A percentile compares a stretch with the other conserved stretches of the same genome.
Conservation (phyloP, 306 rosid species). For the Bauhinia variegata region DNA sequence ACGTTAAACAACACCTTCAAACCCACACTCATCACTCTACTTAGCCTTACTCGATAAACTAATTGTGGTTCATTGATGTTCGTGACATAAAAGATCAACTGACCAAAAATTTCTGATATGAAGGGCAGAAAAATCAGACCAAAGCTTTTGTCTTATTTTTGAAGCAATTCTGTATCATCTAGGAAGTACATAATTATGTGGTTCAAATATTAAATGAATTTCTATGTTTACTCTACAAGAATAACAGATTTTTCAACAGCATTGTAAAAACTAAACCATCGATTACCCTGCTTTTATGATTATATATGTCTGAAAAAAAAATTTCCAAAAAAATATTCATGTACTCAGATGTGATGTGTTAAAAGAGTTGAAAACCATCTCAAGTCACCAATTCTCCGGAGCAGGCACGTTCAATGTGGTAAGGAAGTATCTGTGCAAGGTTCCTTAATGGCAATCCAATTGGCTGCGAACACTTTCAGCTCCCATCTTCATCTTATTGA, state of each 20-base stretch:
- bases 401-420: conserved; percentile 23
- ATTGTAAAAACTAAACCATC: conserved; percentile 36
- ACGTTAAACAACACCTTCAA: neutral
- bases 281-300: conserved; percentile 25
- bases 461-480: conserved; percentile 37
- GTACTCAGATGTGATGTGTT: conserved; percentile 42
- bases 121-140: conserved; percentile 15
- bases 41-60: neutral
- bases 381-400: conserved; percentile 15
- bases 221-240: conserved; percentile 32
- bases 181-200: conserved; percentile 18
- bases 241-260: conserved; percentile 31
- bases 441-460: conserved; percentile 31
- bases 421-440: conserved; percentile 31
- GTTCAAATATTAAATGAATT: conserved; percentile 28
- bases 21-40: neutral
- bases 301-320: conserved; percentile 32
- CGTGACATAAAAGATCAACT: conserved; percentile 13
- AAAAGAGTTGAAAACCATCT: conserved; percentile 33
- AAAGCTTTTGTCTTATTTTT: conserved; percentile 24
- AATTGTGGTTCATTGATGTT: conserved; percentile 20
- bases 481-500: conserved; percentile 40
- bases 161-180: conserved; percentile 24
- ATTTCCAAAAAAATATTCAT: too few relatives aligned
- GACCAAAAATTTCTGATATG: conserved; percentile 7